Conservation (phyloP, 768 basidiomycete species). For the Termitomyces sp. region DNA sequence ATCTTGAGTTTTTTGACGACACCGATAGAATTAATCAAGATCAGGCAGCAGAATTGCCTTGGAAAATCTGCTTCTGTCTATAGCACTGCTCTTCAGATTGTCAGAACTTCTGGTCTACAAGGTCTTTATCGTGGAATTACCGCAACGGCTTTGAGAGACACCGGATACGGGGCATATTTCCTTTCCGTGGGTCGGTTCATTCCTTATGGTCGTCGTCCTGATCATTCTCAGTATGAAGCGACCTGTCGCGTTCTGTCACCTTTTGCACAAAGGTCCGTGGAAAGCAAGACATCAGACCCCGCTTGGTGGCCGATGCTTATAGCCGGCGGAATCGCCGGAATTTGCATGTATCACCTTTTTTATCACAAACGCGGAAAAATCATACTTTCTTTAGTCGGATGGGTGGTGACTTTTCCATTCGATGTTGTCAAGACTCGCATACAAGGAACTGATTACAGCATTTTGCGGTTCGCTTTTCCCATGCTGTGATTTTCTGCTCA, state of each 20-base stretch:
- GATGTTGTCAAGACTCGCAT: constrained; percentile 90
- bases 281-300: constrained; percentile 23
- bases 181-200: constrained; percentile 46
- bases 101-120: constrained; percentile 47
- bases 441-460: constrained; percentile 43
- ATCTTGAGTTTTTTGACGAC: constrained; percentile 61
- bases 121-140: constrained; percentile 77
- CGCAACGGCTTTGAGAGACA: constrained; percentile 72
- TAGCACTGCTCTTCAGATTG: constrained; percentile 52
- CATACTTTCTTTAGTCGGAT: constrained; percentile 44
- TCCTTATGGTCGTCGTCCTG: not conserved
- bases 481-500: not conserved
- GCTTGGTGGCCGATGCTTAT: constrained; percentile 58
- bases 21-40: constrained; percentile 86
- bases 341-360: constrained; percentile 28
- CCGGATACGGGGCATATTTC: constrained; percentile 86
- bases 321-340: constrained; percentile 74
- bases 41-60: constrained; percentile 65
- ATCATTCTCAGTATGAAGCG: constrained; percentile 47
- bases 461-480: not conserved
- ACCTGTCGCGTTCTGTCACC: constrained; percentile 40
- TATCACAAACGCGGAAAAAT: not conserved
- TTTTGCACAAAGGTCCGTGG: constrained; percentile 14
- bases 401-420: constrained; percentile 80
- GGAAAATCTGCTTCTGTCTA: constrained; percentile 42